Conservation (phyloP, 306 rosid species). For the Senna tora region DNA sequence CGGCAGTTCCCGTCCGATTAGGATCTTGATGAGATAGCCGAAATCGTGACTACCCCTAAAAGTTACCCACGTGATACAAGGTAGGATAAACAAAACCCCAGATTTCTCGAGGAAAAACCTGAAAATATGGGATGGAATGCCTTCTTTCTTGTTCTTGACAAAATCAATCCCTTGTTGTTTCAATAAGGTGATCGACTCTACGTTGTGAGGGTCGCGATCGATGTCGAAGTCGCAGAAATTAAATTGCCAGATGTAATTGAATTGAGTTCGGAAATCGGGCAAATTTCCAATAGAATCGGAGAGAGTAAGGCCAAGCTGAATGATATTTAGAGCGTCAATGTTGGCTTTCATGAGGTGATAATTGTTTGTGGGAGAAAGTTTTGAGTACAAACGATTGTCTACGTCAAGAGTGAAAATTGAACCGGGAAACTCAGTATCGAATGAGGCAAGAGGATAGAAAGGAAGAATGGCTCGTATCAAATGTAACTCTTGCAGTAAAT, state of each 20-base stretch:
- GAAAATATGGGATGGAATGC: not conserved
- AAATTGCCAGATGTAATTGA: constrained; percentile 20
- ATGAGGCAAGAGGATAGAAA: not conserved
- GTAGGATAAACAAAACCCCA: not conserved
- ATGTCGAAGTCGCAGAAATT: too few relatives aligned
- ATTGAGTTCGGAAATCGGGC: constrained; percentile 23
- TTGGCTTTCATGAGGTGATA: not conserved
- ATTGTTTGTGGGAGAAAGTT: not conserved
- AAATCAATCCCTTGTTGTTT: constrained; percentile 33
- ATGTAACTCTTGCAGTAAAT: not conserved
- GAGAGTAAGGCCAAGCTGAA: constrained; percentile 20
- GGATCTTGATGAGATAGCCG: constrained; percentile 14
- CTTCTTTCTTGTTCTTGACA: not conserved
- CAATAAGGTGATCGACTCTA: constrained; percentile 8
- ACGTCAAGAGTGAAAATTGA: not conserved
- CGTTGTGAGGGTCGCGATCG: not conserved
- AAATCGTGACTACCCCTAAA: constrained; percentile 29
- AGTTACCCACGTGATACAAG: constrained; percentile 2
- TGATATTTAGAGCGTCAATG: constrained; percentile 6
- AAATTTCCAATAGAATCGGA: constrained; percentile 3
- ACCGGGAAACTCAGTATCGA: constrained; percentile 38
- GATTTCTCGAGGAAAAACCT: not conserved
- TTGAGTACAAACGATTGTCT: not conserved
- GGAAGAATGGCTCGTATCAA: not conserved
- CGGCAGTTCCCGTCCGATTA: not conserved